Base-by-base conservation (phyloP, 2,329 filamentous ascomycete genomes). In the Byssochlamys sp. region DNA sequence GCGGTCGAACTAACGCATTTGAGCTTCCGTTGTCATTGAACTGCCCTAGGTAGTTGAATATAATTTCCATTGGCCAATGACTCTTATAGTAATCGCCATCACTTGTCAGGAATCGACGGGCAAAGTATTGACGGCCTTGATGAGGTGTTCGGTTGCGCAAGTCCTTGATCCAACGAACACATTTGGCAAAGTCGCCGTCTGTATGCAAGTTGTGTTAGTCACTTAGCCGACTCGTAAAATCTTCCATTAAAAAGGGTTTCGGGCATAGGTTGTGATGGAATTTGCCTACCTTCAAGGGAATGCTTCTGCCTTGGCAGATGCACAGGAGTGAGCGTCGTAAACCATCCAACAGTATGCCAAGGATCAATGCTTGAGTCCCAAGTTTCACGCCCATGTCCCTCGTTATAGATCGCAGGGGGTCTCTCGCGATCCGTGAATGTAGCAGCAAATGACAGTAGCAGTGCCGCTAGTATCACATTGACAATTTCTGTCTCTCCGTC, bases 101-200 rank as follows among this genome's bases (percentile, higher is more conserved):
- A 25, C 63, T 56, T 35, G 61, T 71, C 53, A 73, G 64, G 54
- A 69, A 69, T 4, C 68, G 67, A 2, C 67, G 66, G 0, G 72
- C 69, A 59, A 78, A 77, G 60, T 76, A 77, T 0, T 68, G 64
- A 35, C 66, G 63, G 0, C 75, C 75, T 55, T 76, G 75, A 19
- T 63, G 64, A 0, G 71, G 69, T 1, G 72, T 64, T 7, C 59
- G 63, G 7, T 70, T 65, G 3, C 74, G 69, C 28, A 67, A 54
- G 56, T 77, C 73, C 58, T 77, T 76, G 26, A 70, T 65, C 31
- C 59, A 60, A n/a, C 51, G 53, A 31, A 62, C 53, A 12, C 56
- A 55, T 5, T 59, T 53, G n/a, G 35, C 11, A 7, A 63, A 35
- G 24, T 51, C 45, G 6, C 33, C 11, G 19, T 50, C 50, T 27